Evolutionary conservation across 2,329 filamentous ascomycete species (phyloP).

Genomic region (Apiospora phragmitis): DNA sequence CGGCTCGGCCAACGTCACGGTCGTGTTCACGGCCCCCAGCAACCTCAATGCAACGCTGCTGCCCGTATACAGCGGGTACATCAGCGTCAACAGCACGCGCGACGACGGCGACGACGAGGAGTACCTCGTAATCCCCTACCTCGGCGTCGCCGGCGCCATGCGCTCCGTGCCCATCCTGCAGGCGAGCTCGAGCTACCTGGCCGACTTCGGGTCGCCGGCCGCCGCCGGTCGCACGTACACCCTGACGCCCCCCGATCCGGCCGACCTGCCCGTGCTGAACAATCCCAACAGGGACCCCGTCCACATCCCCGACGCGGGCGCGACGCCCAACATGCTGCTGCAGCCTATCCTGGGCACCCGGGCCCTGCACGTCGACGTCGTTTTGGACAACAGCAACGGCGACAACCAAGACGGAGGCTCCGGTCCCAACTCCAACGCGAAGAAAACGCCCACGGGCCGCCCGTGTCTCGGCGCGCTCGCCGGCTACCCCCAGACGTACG

Average conservation of each 20-base stretch:
- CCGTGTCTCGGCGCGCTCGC: slow-evolving; percentile 20
- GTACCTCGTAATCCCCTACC: slow-evolving; percentile 41
- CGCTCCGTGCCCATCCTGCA: slow-evolving; percentile 13
- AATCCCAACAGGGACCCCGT: background rate
- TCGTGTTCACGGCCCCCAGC: slow-evolving; percentile 23
- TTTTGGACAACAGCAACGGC: background rate
- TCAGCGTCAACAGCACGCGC: slow-evolving; percentile 41
- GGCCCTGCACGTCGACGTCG: slow-evolving; percentile 7
- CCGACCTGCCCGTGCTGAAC: background rate
- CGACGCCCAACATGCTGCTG: slow-evolving; percentile 13
- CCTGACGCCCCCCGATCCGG: slow-evolving; percentile 20
- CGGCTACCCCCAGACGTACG: background rate
- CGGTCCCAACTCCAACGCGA: background rate
- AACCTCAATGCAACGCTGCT: slow-evolving; percentile 36
- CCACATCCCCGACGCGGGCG: background rate
- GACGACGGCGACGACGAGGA: slow-evolving; percentile 35
- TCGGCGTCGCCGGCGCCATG: slow-evolving; percentile 38
- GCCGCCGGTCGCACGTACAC: slow-evolving; percentile 25
- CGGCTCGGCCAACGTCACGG: slow-evolving; percentile 18
- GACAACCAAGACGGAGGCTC: background rate
- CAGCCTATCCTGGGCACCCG: background rate
- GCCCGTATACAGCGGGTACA: slow-evolving; percentile 44
- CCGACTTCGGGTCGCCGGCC: slow-evolving; percentile 17
- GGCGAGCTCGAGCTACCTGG: slow-evolving; percentile 7
- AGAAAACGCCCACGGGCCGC: background rate